Base-by-base conservation (phyloP, 345 rosid species). In the Fremontodendron californicum region DNA sequence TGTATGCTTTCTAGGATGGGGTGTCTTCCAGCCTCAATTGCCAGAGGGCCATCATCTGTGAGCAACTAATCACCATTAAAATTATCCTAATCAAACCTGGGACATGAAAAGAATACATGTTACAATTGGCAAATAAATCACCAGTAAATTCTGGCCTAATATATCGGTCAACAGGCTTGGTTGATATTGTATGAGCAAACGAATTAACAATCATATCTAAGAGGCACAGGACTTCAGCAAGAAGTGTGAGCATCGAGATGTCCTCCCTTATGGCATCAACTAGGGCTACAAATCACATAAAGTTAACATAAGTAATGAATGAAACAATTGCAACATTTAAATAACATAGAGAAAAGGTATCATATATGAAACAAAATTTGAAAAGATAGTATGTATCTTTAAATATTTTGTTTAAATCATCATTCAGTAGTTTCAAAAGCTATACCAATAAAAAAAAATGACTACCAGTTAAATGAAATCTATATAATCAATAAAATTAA, bases 131-230 rank as follows among this genome's bases (percentile, higher is more conserved):
- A 73, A 77, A 77, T 58, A 46, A 79, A 78, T 76, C 78, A 95
- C 99, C 91, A 42, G 98, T 89, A 84, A 93, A 87, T 81, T 88
- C 87, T 75, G 98, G 98, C 79, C 99, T 88, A 60, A 90, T 83
- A 83, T 93, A 93, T 77, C 87, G 88, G 80, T 93, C 98, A 31
- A 89, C 88, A 57, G 94, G 94, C 89, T 93, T 90, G 71, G 93
- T 92, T 63, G 98, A 95, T 84, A 93, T 89, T 80, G 83, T 84
- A 81, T 92, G 87, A 79, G 99, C 94, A 86, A 95, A 95, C 77
- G 99, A 93, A 87, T 93, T 95, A 39, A 93, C 96, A 79, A 95
- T 88, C 99, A 95, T 88, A 84, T 95, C 99, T 75, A 95, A 84
- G 33, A 95, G 99, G 85, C 98, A 93, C 71, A 95, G 82, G 78